These are phyloP conservation scores for Peniophora sp. DNA, from an alignment of 1,284 basidiomycete species.

Conservation along the genomic window DNA sequence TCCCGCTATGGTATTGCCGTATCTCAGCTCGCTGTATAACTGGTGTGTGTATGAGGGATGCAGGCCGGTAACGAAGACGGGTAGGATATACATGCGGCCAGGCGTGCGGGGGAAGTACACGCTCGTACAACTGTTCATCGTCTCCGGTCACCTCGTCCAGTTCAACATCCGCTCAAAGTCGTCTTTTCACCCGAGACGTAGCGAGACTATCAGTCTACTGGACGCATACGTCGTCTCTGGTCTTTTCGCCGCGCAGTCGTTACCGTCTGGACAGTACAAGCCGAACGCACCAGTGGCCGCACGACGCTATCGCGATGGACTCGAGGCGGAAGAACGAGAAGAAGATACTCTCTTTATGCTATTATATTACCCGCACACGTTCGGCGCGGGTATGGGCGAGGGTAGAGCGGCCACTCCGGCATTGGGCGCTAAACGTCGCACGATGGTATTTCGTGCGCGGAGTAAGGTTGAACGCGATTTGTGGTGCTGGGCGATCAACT, in stretches of 20 bases:
- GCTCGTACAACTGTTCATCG: constrained; percentile 59
- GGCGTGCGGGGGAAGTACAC: constrained; percentile 66
- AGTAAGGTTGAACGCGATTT: constrained; percentile 77
- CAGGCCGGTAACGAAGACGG: constrained; percentile 61
- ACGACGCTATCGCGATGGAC: constrained; percentile 70
- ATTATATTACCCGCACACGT: constrained; percentile 43
- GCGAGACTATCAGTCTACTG: constrained; percentile 46
- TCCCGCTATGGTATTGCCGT: constrained; percentile 42
- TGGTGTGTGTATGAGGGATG: constrained; percentile 79
- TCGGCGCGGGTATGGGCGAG: constrained; percentile 9
- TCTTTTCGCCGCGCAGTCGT: constrained; percentile 60
- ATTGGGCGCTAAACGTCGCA: constrained; percentile 54
- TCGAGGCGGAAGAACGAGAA: constrained; percentile 70
- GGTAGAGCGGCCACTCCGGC: constrained; percentile 30
- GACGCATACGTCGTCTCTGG: constrained; percentile 77
- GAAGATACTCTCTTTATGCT: constrained; percentile 72
- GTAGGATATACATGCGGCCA: constrained; percentile 61
- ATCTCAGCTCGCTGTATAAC: constrained; percentile 60
- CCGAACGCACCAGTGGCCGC: constrained; percentile 43
- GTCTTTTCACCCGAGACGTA: constrained; percentile 42
- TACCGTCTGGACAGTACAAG: constrained; percentile 53
- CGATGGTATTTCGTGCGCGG: constrained; percentile 64
- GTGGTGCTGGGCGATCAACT: constrained; percentile 83
- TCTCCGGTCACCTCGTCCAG: constrained; percentile 55
- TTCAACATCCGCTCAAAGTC: constrained; percentile 50